Evolutionary conservation across 1,139 yeast species (phyloP).

Genomic region (Sugiyamaella pinicola): DNA sequence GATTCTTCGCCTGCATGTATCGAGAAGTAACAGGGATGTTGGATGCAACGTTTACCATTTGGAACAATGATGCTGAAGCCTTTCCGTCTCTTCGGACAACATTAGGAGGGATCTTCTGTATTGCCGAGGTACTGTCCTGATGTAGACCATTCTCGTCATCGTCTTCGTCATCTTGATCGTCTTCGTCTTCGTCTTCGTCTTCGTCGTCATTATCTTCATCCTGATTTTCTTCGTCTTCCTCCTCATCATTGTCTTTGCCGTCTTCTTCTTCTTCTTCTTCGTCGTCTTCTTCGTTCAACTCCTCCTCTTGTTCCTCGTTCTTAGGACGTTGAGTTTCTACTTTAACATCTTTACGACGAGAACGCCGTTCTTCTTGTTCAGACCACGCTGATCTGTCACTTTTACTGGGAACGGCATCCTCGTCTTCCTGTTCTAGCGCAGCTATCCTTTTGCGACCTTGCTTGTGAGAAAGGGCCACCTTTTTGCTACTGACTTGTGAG

Average conservation of each 20-base stretch:
- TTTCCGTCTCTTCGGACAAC: not conserved
- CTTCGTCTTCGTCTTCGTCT: constrained; percentile 21
- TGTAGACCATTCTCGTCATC: constrained; percentile 31
- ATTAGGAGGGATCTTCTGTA: constrained; percentile 4
- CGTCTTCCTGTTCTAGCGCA: not conserved
- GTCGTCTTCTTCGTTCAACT: constrained; percentile 24
- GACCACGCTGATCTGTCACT: constrained; percentile 11
- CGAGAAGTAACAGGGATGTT: constrained; percentile 33
- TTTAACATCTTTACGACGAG: constrained; percentile 19
- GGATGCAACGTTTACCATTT: constrained; percentile 36
- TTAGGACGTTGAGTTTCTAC: constrained; percentile 14
- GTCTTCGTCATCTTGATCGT: constrained; percentile 6
- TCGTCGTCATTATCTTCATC: constrained; percentile 24
- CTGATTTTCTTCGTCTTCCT: constrained; percentile 19
- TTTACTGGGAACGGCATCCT: not conserved
- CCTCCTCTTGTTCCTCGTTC: constrained; percentile 19
- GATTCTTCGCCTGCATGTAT: constrained; percentile 34
- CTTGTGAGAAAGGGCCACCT: not conserved
- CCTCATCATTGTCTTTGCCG: not conserved
- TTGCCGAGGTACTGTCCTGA: constrained; percentile 10
- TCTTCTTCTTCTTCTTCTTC: constrained; percentile 13
- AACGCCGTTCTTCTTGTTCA: constrained; percentile 4
- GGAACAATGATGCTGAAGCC: constrained; percentile 27
- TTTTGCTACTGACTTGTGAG: not conserved
- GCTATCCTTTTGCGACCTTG: constrained; percentile 13